These are phyloP conservation scores for Cryptosporidium canis DNA, from an alignment of 169 alveolate species.

Conservation along the genomic window DNA sequence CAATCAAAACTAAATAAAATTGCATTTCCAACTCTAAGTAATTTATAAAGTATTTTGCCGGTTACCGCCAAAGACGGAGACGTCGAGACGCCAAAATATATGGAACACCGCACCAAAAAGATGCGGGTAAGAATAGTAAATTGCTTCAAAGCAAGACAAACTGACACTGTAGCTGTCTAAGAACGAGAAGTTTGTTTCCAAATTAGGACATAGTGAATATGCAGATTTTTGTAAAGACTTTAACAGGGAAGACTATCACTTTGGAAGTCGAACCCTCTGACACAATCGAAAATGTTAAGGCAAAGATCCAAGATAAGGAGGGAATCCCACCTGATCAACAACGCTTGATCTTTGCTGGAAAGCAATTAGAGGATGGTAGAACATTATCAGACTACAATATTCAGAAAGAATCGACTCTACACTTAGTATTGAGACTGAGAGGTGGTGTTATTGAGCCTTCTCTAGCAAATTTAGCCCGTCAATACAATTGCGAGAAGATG, in stretches of 20 bases:
- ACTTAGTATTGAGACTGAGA: conserved; percentile 96
- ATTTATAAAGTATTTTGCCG: background rate
- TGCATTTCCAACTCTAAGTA: background rate
- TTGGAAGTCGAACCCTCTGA: conserved; percentile 96
- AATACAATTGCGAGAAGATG: conserved; percentile 98
- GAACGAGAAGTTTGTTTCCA: background rate
- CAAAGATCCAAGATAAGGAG: conserved; percentile 96
- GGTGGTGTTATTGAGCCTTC: conserved; percentile 99
- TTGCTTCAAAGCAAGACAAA: background rate
- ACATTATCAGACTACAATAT: conserved; percentile 98
- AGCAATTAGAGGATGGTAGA: conserved; percentile 98
- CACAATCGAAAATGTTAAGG: conserved; percentile 97
- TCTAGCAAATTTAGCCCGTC: conserved; percentile 97
- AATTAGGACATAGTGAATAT: conserved; percentile 67
- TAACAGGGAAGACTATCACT: conserved; percentile 96
- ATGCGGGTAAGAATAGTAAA: background rate
- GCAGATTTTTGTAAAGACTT: conserved; percentile 96
- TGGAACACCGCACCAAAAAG: background rate
- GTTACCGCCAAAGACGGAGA: conserved; percentile 59
- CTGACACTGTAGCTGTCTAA: background rate
- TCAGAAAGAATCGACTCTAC: conserved; percentile 97
- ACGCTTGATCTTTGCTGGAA: conserved; percentile 98
- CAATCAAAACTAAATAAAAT: too few species aligned
- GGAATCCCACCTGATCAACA: conserved; percentile 99
- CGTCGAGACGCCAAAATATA: conserved; percentile 56